Evolutionary conservation across 805 yeast genomes (phyloP), one percentile per base, ranked within the genome.

Genomic region (Debaryomyces hansenii): DNA sequence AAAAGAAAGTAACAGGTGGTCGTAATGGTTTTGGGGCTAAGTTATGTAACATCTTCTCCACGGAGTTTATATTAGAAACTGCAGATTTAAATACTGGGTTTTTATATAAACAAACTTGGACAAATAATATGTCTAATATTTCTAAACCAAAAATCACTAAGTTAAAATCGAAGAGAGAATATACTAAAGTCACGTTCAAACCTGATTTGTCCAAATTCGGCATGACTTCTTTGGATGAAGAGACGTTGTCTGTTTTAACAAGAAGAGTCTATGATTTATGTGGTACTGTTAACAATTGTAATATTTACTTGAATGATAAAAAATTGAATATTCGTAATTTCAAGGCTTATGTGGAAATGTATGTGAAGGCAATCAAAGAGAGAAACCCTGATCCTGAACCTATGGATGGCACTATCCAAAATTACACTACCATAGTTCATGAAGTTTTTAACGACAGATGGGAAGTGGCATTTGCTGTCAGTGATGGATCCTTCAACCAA

Each of bases 1-100:
- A 94, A 60, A 88, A 89, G 68, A 94, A 94, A 66, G 97, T 94
- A 29, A 89, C 96, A 2, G 99, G 99, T 73, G 99, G 99, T 67
- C 83, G 99, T 74, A 94, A 94, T 64, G 99, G 99, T 52, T 94
- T 84, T 63, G 99, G 99, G 68, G 99, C 99, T 41, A 94, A 94
- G 64, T 73, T 94, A 46, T 94, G 99, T 80, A 94, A 94, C 66
- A 94, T 94, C 51, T 94, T 92, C 66, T 90, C 97, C 20, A 87
- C 90, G 4, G 85, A 86, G 58, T 94, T 94, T 62, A 78, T 75
- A 11, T 78, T 94, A 24, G 97, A 90, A 63, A 94, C 99, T 5
- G 92, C 96, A 15, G 97, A 94, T 66, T 78, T 82, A 43, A 67
- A 63, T 38, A 71, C 75, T 9, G 84, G 79, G 44, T 77, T 80